Evolutionary conservation across 179 eudicot species (phyloP).

Genomic region (Nepenthes alata): DNA sequence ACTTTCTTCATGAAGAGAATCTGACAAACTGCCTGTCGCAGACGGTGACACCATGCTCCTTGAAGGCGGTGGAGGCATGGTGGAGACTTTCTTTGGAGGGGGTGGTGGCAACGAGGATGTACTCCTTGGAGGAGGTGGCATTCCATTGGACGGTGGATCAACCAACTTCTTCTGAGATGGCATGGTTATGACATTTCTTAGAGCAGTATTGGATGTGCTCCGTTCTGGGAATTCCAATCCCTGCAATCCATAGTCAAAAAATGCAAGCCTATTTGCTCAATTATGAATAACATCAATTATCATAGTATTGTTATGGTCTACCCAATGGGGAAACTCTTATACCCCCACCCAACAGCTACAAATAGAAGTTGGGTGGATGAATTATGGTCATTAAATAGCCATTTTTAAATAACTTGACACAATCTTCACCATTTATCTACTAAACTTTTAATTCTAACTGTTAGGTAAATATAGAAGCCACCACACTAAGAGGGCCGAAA

Average conservation of each 20-base stretch:
- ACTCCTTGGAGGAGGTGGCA: conserved; percentile 32
- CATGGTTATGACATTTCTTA: conserved; percentile 20
- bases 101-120: conserved; percentile 9
- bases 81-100: conserved; percentile 16
- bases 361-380: too few species aligned
- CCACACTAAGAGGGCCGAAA: too few species aligned
- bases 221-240: conserved; percentile 31
- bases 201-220: conserved; percentile 25
- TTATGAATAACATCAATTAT: background rate
- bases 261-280: conserved; percentile 17
- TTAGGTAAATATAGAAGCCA: too few species aligned
- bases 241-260: conserved; percentile 33
- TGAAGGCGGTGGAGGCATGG: conserved; percentile 12
- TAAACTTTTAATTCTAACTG: too few species aligned
- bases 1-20: conserved; percentile 14
- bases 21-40: conserved; percentile 28
- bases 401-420: too few species aligned
- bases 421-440: too few species aligned
- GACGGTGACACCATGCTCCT: conserved; percentile 13
- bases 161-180: conserved; percentile 35
- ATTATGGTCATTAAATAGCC: too few species aligned
- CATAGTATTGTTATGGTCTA: too few species aligned
- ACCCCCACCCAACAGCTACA: too few species aligned
- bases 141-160: conserved; percentile 19
- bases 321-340: too few species aligned